Conservation (phyloP, 2,329 filamentous ascomycete species). For the Trichoderma polysporum region DNA sequence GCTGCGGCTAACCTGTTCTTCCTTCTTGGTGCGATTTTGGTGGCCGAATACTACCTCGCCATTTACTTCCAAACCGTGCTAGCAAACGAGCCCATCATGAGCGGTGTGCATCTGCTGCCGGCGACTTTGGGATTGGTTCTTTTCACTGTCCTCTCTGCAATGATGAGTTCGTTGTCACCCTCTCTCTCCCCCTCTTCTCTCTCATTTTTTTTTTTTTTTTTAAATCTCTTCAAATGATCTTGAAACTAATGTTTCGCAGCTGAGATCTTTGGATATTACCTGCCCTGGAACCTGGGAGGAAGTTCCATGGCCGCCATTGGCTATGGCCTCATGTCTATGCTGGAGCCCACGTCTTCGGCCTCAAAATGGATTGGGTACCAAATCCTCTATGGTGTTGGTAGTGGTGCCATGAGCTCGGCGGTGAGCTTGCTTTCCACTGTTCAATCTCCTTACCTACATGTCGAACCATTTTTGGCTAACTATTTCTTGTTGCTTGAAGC, state of each 20-base stretch:
- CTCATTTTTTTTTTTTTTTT: no score
- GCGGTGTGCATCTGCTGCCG: constrained; percentile 32
- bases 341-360: constrained; percentile 25
- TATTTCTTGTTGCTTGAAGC: neutral
- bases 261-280: constrained; percentile 42
- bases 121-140: constrained; percentile 32
- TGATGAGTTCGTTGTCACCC: constrained; percentile 26
- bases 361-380: constrained; percentile 35
- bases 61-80: constrained; percentile 52
- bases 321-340: constrained; percentile 44
- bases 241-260: constrained; percentile 35
- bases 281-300: constrained; percentile 29
- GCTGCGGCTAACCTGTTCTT: neutral
- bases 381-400: constrained; percentile 43
- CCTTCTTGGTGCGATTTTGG: neutral
- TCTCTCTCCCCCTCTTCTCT: no score
- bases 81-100: constrained; percentile 31
- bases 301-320: constrained; percentile 31
- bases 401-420: constrained; percentile 46
- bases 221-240: no score
- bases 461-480: neutral
- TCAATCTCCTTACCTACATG: neutral
- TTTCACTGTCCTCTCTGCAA: constrained; percentile 30
- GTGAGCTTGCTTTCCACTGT: neutral
- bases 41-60: constrained; percentile 44